Evolutionary conservation across 2,329 filamentous ascomycete species (phyloP).

Genomic region (Acrodontium crateriforme): DNA sequence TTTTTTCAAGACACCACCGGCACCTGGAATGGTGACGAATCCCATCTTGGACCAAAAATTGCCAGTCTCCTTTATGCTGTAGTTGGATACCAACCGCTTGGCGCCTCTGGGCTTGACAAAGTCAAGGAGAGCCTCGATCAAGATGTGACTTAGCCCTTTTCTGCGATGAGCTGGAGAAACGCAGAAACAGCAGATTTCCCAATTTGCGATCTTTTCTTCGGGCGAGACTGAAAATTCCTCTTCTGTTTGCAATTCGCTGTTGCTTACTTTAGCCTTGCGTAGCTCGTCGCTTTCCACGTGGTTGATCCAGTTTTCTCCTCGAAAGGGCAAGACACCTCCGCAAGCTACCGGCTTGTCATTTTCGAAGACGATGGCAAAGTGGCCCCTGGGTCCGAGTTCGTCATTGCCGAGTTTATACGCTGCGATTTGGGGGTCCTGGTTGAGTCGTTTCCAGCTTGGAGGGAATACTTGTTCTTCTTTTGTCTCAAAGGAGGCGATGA

Average conservation of each 20-base stretch:
- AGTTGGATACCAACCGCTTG: constrained; percentile 8
- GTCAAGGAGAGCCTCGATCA: constrained; percentile 7
- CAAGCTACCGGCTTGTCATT: constrained; percentile 10
- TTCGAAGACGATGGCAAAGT: constrained; percentile 7
- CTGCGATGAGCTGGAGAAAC: constrained; percentile 9
- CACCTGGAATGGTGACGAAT: constrained; percentile 8
- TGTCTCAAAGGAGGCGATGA: constrained; percentile 1
- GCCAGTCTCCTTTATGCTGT: constrained; percentile 12
- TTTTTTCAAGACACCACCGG: constrained; percentile 11
- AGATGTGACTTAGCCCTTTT: constrained; percentile 6
- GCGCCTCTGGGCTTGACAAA: constrained; percentile 7
- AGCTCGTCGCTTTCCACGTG: constrained; percentile 2
- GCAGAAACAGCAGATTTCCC: constrained; percentile 17
- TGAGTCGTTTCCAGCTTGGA: constrained; percentile 12
- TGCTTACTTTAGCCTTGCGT: not conserved
- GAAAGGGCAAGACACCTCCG: constrained; percentile 9
- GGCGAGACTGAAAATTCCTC: no score
- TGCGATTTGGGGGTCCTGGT: constrained; percentile 5
- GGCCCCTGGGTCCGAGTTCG: constrained; percentile 10
- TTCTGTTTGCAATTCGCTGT: no score
- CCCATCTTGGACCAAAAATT: constrained; percentile 12
- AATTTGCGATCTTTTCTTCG: constrained; percentile 7
- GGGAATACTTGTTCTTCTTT: constrained; percentile 11
- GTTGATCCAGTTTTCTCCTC: constrained; percentile 12
- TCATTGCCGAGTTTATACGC: constrained; percentile 7